Conservation (phyloP, 2,329 filamentous ascomycete genomes). For the Talaromyces amestolkiae region DNA sequence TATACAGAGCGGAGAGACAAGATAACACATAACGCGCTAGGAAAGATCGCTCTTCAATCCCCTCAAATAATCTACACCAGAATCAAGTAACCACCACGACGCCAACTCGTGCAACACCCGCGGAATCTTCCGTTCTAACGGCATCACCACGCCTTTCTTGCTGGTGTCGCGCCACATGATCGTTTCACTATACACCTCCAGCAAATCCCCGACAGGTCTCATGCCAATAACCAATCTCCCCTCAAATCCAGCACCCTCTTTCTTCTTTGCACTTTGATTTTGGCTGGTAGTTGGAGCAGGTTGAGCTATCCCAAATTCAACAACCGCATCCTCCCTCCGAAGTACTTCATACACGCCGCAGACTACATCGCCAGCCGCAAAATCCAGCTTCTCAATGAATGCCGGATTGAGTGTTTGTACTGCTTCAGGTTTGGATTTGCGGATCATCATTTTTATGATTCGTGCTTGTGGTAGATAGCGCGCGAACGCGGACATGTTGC, state of each 20-base stretch:
- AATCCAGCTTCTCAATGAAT: conserved; percentile 30
- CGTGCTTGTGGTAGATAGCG: conserved; percentile 33
- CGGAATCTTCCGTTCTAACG: conserved; percentile 30
- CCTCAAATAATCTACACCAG: conserved; percentile 32
- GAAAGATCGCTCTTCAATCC: conserved; percentile 21
- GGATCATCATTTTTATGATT: conserved; percentile 26
- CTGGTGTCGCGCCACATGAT: conserved; percentile 31
- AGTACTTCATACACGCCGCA: conserved; percentile 34
- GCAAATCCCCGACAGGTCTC: conserved; percentile 13
- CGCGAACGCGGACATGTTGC: conserved; percentile 36
- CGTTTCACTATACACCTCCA: conserved; percentile 29
- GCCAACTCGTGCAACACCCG: conserved; percentile 35
- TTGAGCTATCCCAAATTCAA: conserved; percentile 33
- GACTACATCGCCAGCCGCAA: conserved; percentile 31
- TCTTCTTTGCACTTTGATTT: no score
- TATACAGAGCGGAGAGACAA: not conserved
- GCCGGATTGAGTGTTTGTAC: conserved; percentile 27
- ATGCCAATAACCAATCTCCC: conserved; percentile 30
- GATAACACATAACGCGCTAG: not conserved
- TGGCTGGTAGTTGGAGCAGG: not conserved
- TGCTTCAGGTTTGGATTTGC: conserved; percentile 14
- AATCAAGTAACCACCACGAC: conserved; percentile 39
- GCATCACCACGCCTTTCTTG: conserved; percentile 24
- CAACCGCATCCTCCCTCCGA: conserved; percentile 25
- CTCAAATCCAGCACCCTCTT: not conserved